phyloP scores from a whole-genome alignment of 257 asterid species.

The Lithospermum erythrorhizon region DNA sequence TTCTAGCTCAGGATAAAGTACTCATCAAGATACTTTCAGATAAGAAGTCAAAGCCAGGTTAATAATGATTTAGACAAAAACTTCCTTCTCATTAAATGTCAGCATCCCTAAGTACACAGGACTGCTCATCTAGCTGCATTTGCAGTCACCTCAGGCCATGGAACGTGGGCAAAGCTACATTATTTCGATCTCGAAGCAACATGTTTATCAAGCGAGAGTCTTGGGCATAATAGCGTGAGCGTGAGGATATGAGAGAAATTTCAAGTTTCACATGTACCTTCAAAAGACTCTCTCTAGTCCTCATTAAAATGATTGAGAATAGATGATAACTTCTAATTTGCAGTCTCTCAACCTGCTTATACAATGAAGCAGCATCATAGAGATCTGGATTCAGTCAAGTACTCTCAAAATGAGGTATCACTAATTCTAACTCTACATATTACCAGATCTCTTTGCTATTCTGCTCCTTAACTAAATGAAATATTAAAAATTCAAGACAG shows the following conservation, averaged over 20 bases:
- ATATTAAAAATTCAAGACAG: background rate
- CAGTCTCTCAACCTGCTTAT: conserved; percentile 55
- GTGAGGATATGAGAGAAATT: background rate
- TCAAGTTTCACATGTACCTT: conserved; percentile 36
- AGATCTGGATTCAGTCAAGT: conserved; percentile 34
- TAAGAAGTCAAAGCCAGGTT: too few species aligned
- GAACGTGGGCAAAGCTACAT: too few species aligned
- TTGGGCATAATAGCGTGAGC: too few species aligned
- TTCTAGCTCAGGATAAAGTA: too few species aligned
- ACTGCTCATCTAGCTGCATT: too few species aligned
- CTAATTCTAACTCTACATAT: background rate
- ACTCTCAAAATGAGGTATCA: background rate
- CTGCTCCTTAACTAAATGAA: background rate
- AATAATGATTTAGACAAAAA: too few species aligned
- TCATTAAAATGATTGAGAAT: conserved; percentile 60
- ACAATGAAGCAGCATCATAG: conserved; percentile 35
- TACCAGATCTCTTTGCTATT: background rate
- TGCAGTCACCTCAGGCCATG: too few species aligned
- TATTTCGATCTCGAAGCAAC: too few species aligned
- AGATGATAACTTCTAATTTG: conserved; percentile 51
- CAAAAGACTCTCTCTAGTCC: conserved; percentile 66
- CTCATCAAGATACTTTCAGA: too few species aligned
- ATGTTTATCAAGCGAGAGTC: too few species aligned
- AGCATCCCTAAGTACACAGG: too few species aligned
- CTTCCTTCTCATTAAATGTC: too few species aligned